Percentiles rank a stretch among this genome's conserved stretches.
phyloP scores from a whole-genome alignment of 495 filamentous ascomycete genomes.

The Lasiosphaeria hispida region DNA sequence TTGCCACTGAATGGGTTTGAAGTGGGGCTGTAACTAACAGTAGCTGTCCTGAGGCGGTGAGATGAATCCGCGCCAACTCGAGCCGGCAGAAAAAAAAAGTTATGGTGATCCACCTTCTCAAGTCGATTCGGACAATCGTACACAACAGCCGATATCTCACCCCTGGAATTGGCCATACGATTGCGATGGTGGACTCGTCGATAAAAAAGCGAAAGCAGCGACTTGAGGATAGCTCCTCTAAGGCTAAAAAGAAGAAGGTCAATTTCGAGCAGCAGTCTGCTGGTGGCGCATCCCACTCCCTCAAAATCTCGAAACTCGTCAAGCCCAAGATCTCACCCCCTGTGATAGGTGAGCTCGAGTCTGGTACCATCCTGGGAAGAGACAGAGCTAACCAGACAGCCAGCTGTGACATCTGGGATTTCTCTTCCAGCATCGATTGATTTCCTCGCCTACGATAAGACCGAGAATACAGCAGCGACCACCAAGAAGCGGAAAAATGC shows the following conservation, averaged over 20 bases:
- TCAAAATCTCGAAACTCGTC: constrained; percentile 58
- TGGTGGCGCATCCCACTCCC: constrained; percentile 23
- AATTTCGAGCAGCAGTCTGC: constrained; percentile 44
- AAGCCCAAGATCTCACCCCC: constrained; percentile 60
- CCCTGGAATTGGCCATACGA: background rate
- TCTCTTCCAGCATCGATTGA: constrained; percentile 52
- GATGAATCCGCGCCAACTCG: background rate
- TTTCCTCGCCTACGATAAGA: constrained; percentile 64
- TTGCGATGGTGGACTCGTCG: constrained; percentile 52
- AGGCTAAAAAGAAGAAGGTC: constrained; percentile 60
- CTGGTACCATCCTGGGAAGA: background rate
- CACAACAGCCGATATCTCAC: background rate
- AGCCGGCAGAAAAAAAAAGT: constrained; percentile 14
- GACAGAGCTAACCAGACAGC: constrained; percentile 6
- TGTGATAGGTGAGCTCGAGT: constrained; percentile 55
- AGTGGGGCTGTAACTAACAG: no score
- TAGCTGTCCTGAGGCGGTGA: constrained; percentile 4
- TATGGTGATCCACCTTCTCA: background rate
- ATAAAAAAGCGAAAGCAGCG: constrained; percentile 73
- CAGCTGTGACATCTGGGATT: constrained; percentile 70
- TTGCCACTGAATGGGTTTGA: no score
- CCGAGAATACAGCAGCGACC: constrained; percentile 38
- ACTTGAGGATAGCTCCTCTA: constrained; percentile 44
- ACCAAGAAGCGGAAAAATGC: constrained; percentile 42
- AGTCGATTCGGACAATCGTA: background rate